Evolutionary conservation across 495 filamentous ascomycete genomes (phyloP).

Genomic region (Talaromyces stipitatus): DNA sequence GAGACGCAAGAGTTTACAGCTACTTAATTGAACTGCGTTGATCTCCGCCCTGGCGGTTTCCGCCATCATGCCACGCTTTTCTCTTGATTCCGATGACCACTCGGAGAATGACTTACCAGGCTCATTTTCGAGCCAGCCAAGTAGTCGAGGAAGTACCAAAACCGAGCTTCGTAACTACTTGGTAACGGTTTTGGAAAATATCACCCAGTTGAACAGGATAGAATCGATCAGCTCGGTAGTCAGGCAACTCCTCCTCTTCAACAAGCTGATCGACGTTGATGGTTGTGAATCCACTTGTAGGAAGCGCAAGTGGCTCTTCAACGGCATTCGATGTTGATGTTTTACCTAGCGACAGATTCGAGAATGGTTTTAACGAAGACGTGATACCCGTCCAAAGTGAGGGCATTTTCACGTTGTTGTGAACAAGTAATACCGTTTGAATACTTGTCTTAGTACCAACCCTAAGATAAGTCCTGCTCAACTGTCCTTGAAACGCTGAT

Average conservation of each 20-base stretch:
- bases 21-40: not conserved
- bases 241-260: constrained; percentile 27
- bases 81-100: not conserved
- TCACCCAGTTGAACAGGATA: constrained; percentile 37
- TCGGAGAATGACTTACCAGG: not conserved
- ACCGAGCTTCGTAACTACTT: constrained; percentile 37
- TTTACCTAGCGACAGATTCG: not conserved
- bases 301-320: constrained; percentile 10
- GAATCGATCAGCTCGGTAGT: constrained; percentile 28
- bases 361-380: constrained; percentile 3
- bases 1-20: not conserved
- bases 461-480: too few species aligned
- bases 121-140: constrained; percentile 24
- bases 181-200: constrained; percentile 29
- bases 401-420: too few species aligned
- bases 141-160: constrained; percentile 36
- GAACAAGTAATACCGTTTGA: not conserved
- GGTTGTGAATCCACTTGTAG: not conserved
- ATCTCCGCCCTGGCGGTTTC: not conserved
- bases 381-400: not conserved
- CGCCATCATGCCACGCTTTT: not conserved
- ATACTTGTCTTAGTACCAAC: not conserved
- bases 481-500: not conserved
- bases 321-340: not conserved
- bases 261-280: constrained; percentile 7